These are phyloP conservation scores for Ustilago lituana DNA, from an alignment of 1,284 basidiomycete species.

Conservation along the genomic window DNA sequence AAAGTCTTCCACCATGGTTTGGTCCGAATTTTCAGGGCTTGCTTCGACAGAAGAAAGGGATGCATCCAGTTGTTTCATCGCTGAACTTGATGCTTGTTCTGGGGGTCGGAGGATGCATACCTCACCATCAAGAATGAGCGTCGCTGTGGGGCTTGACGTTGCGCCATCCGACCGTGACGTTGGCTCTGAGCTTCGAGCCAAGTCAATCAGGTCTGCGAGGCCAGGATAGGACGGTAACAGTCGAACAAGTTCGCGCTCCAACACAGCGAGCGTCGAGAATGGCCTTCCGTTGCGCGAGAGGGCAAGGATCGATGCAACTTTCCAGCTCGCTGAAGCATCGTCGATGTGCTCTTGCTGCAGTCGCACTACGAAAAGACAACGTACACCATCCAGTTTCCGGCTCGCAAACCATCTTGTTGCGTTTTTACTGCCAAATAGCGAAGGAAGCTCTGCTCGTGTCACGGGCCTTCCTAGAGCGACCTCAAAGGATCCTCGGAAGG, in stretches of 20 bases:
- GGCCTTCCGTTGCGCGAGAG: slow-evolving; percentile 46
- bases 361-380: slow-evolving; percentile 47
- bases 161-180: not conserved
- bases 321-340: slow-evolving; percentile 6
- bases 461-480: slow-evolving; percentile 47
- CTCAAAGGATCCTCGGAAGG: slow-evolving; percentile 28
- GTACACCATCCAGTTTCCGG: slow-evolving; percentile 56
- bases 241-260: slow-evolving; percentile 32
- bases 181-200: not conserved
- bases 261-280: slow-evolving; percentile 29
- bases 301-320: slow-evolving; percentile 23
- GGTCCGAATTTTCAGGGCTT: not conserved
- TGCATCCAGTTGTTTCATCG: slow-evolving; percentile 23
- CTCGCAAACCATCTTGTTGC: slow-evolving; percentile 47
- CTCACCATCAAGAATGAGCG: slow-evolving; percentile 57
- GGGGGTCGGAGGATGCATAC: slow-evolving; percentile 42
- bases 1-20: slow-evolving; percentile 50
- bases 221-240: slow-evolving; percentile 21
- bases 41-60: not conserved
- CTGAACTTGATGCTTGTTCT: slow-evolving; percentile 30
- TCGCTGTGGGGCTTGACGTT: not conserved
- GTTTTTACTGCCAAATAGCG: slow-evolving; percentile 11
- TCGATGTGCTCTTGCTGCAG: slow-evolving; percentile 4
- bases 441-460: slow-evolving; percentile 17
- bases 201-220: slow-evolving; percentile 10